These are phyloP conservation scores for Kazachstania viticola DNA, from an alignment of 805 yeast species.

Conservation along the genomic window DNA sequence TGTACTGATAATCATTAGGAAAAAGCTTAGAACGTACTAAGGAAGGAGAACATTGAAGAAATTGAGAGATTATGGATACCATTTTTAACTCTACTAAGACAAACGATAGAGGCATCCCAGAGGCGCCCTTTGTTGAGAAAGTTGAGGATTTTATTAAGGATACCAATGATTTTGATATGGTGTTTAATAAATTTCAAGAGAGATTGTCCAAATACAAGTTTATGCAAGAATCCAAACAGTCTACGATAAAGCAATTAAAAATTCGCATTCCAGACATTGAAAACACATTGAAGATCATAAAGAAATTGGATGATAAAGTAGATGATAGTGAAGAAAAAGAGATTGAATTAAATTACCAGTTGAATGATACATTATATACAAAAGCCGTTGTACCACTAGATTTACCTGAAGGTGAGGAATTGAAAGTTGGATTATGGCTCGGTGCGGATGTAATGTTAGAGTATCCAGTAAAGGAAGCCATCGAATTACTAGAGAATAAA, in stretches of 20 bases:
- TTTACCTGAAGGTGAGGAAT: too few relatives aligned
- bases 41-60: too few relatives aligned
- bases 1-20: too few relatives aligned
- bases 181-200: constrained; percentile 71
- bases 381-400: constrained; percentile 60
- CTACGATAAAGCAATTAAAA: constrained; percentile 18
- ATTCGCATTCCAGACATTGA: constrained; percentile 84
- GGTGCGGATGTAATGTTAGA: constrained; percentile 98
- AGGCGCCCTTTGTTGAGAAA: constrained; percentile 84
- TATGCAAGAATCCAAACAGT: constrained; percentile 45
- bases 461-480: constrained; percentile 83
- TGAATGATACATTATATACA: constrained; percentile 86
- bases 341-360: constrained; percentile 70
- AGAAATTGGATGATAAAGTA: constrained; percentile 33
- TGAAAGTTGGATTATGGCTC: constrained; percentile 78
- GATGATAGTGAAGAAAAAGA: constrained; percentile 29
- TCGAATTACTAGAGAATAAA: constrained; percentile 50
- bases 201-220: constrained; percentile 80
- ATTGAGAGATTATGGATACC: constrained; percentile 24
- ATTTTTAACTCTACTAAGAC: constrained; percentile 40
- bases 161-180: constrained; percentile 56
- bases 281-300: constrained; percentile 68
- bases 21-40: too few relatives aligned
- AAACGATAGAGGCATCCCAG: constrained; percentile 93
- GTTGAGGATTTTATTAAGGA: constrained; percentile 65